Evolutionary conservation across 257 asterid genomes (phyloP).

Genomic region (Agastache rugosa): DNA sequence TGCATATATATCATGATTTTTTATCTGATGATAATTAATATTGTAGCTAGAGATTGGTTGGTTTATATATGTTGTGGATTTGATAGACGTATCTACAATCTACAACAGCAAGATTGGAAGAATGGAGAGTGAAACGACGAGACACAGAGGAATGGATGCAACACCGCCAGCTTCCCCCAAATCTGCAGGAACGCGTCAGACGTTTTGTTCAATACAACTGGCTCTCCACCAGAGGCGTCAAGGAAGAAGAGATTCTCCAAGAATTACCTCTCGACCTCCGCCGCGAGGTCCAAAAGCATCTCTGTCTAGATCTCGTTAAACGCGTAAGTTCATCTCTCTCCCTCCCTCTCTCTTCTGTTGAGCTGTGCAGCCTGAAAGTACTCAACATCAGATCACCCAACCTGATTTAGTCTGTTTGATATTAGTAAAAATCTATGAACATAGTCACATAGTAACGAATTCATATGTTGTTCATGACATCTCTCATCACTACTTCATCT

Average conservation of each 20-base stretch:
- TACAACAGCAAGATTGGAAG: conserved; percentile 84
- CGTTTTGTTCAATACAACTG: conserved; percentile 83
- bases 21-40: no score
- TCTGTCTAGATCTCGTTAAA: conserved; percentile 82
- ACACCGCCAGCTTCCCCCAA: conserved; percentile 84
- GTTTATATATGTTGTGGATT: conserved; percentile 24
- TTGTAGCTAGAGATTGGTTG: neutral
- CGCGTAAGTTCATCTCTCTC: conserved; percentile 59
- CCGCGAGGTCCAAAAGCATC: conserved; percentile 85
- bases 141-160: conserved; percentile 97
- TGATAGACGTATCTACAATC: conserved; percentile 83
- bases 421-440: no score
- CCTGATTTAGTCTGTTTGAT: no score
- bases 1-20: neutral
- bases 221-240: conserved; percentile 88
- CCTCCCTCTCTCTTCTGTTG: no score
- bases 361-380: no score
- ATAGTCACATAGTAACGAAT: no score
- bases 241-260: conserved; percentile 72
- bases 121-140: conserved; percentile 82
- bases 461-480: no score
- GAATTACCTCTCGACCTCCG: conserved; percentile 78
- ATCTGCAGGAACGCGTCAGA: conserved; percentile 79
- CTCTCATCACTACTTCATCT: neutral
- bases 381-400: no score